Conservation (phyloP, 306 rosid species). For the Citrullus mucosospermus region DNA sequence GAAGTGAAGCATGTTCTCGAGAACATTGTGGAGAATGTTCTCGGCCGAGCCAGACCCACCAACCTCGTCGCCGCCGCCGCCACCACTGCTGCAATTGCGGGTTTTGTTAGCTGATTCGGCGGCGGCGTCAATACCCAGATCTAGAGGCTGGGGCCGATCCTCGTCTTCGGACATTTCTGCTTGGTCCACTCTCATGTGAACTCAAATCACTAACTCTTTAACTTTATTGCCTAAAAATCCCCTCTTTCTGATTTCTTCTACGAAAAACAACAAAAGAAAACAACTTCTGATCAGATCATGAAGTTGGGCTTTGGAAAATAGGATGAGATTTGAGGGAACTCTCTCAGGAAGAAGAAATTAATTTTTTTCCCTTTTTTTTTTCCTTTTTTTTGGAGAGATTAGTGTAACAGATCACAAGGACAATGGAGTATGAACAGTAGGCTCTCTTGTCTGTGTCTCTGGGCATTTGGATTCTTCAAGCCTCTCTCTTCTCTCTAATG, state of each 20-base stretch:
- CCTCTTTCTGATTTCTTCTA: neutral
- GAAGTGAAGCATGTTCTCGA: slow-evolving; percentile 87
- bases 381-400: slow-evolving; percentile 3
- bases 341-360: neutral
- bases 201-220: slow-evolving; percentile 12
- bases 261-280: neutral
- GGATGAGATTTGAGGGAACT: neutral
- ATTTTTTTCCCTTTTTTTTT: neutral
- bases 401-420: slow-evolving; percentile 32
- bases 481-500: slow-evolving; percentile 10
- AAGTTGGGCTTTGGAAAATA: slow-evolving; percentile 1
- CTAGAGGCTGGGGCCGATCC: slow-evolving; percentile 47
- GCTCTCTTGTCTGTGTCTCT: slow-evolving; percentile 38
- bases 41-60: slow-evolving; percentile 24
- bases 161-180: slow-evolving; percentile 52
- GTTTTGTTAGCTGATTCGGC: slow-evolving; percentile 35
- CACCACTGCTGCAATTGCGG: slow-evolving; percentile 23
- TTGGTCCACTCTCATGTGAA: slow-evolving; percentile 22
- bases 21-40: slow-evolving; percentile 81
- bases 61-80: slow-evolving; percentile 14
- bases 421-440: slow-evolving; percentile 32
- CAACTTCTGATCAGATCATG: slow-evolving; percentile 22
- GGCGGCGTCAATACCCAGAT: slow-evolving; percentile 30
- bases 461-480: slow-evolving; percentile 52
- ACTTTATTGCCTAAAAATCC: neutral